Conservation (phyloP, 805 yeast species). For the Ogataea salicorniae region DNA sequence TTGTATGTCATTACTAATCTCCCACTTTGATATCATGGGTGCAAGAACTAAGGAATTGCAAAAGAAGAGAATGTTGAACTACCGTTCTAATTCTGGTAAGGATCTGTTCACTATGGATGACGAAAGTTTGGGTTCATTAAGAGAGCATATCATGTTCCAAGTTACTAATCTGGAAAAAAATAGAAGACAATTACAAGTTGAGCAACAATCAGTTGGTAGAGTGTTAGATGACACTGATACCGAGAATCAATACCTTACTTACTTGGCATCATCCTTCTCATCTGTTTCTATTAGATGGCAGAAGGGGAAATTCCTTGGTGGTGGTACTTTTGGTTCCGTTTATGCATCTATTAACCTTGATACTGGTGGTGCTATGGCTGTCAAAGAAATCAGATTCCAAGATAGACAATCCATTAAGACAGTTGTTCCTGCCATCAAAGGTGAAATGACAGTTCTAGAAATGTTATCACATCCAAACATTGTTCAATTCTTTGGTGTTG, state of each 20-base stretch:
- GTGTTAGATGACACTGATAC: conserved; percentile 84
- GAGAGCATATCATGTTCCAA: conserved; percentile 63
- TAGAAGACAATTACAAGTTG: conserved; percentile 38
- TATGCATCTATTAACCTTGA: conserved; percentile 89
- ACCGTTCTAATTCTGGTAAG: conserved; percentile 43
- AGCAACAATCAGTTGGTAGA: conserved; percentile 65
- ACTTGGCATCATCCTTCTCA: conserved; percentile 83
- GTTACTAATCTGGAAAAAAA: conserved; percentile 58
- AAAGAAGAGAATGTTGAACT: conserved; percentile 48
- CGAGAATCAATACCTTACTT: conserved; percentile 80
- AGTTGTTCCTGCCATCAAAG: conserved; percentile 83
- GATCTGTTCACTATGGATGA: conserved; percentile 52
- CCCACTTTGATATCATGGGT: conserved; percentile 98
- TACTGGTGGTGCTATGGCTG: conserved; percentile 95
- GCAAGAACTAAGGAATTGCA: conserved; percentile 79
- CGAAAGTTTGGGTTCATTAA: conserved; percentile 49
- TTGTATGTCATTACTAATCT: conserved; percentile 86
- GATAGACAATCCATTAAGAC: conserved; percentile 80
- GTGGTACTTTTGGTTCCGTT: conserved; percentile 94
- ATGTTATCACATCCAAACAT: conserved; percentile 94
- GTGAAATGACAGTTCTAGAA: conserved; percentile 94
- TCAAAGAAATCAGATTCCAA: conserved; percentile 88
- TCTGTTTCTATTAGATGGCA: conserved; percentile 96
- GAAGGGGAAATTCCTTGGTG: conserved; percentile 88
- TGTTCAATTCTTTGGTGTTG: conserved; percentile 95